A percentile compares a stretch with the other conserved stretches of the same genome.
Evolutionary conservation across 116 monocot species (phyloP).

Genomic region (Thalassia testudinum): DNA sequence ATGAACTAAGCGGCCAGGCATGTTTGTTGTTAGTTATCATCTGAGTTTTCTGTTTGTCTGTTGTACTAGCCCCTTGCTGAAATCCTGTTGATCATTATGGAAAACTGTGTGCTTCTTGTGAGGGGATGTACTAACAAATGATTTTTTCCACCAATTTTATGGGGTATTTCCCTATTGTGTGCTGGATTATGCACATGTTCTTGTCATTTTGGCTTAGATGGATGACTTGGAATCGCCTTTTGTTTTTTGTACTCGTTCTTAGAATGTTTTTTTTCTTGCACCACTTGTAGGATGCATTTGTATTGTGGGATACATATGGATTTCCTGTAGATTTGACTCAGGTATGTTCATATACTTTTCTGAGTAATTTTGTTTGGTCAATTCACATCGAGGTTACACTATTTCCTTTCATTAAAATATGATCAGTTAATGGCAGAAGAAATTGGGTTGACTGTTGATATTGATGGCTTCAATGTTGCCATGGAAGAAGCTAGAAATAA

Average conservation of each 20-base stretch:
- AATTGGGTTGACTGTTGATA: conserved; percentile 71
- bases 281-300: conserved; percentile 82
- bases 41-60: too few relatives aligned
- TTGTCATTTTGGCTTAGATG: too few relatives aligned
- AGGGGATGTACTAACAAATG: too few relatives aligned
- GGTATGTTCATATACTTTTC: conserved; percentile 28
- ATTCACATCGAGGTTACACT: background rate
- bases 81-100: too few relatives aligned
- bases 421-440: conserved; percentile 94
- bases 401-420: background rate
- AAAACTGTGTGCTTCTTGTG: too few relatives aligned
- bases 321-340: conserved; percentile 96
- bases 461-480: conserved; percentile 72
- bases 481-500: conserved; percentile 93
- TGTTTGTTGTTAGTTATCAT: too few relatives aligned
- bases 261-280: conserved; percentile 2
- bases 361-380: background rate
- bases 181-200: too few relatives aligned
- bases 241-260: background rate
- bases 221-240: too few relatives aligned
- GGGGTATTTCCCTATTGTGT: too few relatives aligned
- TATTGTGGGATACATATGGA: conserved; percentile 95
- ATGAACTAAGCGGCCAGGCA: conserved; percentile 76
- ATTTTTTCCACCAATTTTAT: too few relatives aligned
- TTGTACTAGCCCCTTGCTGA: too few relatives aligned